A percentile compares a stretch with the other conserved stretches of the same genome.
Evolutionary conservation across 176 grass and related monocot species (phyloP).

Genomic region (Rhipidocladum racemiflorum): DNA sequence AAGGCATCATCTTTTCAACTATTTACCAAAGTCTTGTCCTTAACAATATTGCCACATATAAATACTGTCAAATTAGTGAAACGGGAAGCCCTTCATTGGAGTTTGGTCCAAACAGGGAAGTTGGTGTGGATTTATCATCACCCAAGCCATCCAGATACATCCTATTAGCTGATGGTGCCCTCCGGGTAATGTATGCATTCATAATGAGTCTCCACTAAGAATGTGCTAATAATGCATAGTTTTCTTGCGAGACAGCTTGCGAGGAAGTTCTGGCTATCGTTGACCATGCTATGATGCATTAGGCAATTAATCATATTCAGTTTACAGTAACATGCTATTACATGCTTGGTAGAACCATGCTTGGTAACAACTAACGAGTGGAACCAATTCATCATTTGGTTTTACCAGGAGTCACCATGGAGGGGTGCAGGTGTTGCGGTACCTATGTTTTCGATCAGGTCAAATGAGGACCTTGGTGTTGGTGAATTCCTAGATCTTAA

Average conservation of each 20-base stretch:
- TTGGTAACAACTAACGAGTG: not conserved
- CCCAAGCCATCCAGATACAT: slow-evolving; percentile 60
- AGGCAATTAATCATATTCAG: slow-evolving; percentile 16
- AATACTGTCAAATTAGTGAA: slow-evolving; percentile 83
- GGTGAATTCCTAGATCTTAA: slow-evolving; percentile 98
- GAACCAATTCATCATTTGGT: slow-evolving; percentile 31
- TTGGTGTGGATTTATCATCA: slow-evolving; percentile 62
- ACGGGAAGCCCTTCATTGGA: slow-evolving; percentile 49
- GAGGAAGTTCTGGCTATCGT: not conserved
- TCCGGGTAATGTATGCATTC: slow-evolving; percentile 57
- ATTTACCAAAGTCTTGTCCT: slow-evolving; percentile 29
- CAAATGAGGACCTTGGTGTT: slow-evolving; percentile 86
- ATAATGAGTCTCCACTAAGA: slow-evolving; percentile 6
- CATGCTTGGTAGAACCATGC: not conserved
- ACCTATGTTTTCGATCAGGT: slow-evolving; percentile 86
- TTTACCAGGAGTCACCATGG: slow-evolving; percentile 80
- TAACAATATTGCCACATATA: slow-evolving; percentile 79
- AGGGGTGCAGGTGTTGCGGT: slow-evolving; percentile 94
- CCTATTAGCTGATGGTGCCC: slow-evolving; percentile 76
- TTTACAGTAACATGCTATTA: not conserved
- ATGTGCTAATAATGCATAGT: slow-evolving; percentile 13
- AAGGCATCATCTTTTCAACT: slow-evolving; percentile 4
- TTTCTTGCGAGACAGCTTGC: not conserved
- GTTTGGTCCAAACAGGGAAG: slow-evolving; percentile 78
- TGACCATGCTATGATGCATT: slow-evolving; percentile 8